phyloP scores from a whole-genome alignment of 2,329 filamentous ascomycete species.

The Xylariaceae sp. region DNA sequence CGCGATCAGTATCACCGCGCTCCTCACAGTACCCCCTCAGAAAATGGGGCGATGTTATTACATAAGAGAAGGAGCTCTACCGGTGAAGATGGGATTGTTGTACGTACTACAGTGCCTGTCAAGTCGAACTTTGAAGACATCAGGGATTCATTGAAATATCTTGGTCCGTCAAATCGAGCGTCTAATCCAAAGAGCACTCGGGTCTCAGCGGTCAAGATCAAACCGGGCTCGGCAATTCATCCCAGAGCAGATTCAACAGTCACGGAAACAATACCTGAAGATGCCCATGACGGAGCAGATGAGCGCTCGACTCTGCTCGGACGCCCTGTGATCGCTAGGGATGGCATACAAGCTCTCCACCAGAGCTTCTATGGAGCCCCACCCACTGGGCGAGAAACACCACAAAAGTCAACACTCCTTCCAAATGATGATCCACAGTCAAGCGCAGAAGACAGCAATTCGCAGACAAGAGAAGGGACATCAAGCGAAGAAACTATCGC shows the following conservation, averaged over 20 bases:
- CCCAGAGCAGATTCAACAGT: slow-evolving; percentile 21
- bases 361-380: slow-evolving; percentile 48
- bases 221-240: slow-evolving; percentile 38
- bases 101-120: slow-evolving; percentile 49
- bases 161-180: slow-evolving; percentile 65
- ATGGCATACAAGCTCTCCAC: slow-evolving; percentile 60
- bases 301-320: slow-evolving; percentile 43
- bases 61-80: slow-evolving; percentile 51
- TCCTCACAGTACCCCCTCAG: slow-evolving; percentile 32
- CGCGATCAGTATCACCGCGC: slow-evolving; percentile 20
- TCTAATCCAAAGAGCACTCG: slow-evolving; percentile 60
- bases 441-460: slow-evolving; percentile 15
- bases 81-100: slow-evolving; percentile 48
- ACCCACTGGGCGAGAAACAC: slow-evolving; percentile 12
- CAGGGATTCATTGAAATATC: slow-evolving; percentile 59
- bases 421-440: slow-evolving; percentile 11
- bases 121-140: slow-evolving; percentile 61
- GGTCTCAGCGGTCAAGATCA: slow-evolving; percentile 64
- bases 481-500: slow-evolving; percentile 18
- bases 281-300: slow-evolving; percentile 26
- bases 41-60: slow-evolving; percentile 36
- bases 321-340: slow-evolving; percentile 56
- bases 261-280: slow-evolving; percentile 18
- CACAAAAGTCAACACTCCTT: slow-evolving; percentile 16
- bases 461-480: slow-evolving; percentile 17